Evolutionary conservation across 441 rosid species (phyloP).

Genomic region (Syzygium malaccense): DNA sequence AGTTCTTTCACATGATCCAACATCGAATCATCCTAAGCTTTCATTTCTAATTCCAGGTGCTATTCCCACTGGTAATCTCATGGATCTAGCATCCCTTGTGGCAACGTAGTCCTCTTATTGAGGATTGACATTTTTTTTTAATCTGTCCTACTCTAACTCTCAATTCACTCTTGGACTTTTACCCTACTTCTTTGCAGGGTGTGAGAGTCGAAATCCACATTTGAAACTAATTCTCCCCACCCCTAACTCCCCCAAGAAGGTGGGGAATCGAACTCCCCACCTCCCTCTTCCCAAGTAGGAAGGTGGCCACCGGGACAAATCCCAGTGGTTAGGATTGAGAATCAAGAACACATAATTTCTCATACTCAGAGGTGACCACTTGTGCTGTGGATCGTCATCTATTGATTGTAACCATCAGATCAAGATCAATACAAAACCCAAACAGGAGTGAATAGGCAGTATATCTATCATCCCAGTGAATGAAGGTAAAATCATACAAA

Average conservation of each 20-base stretch:
- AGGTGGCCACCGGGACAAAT: too few relatives aligned
- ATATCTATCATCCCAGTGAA: not conserved
- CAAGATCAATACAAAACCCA: not conserved
- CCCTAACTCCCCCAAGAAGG: too few relatives aligned
- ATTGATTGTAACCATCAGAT: not conserved
- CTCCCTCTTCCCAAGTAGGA: too few relatives aligned
- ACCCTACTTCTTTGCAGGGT: too few relatives aligned
- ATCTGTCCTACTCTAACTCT: too few relatives aligned
- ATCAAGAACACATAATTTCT: not conserved
- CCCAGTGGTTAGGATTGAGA: not conserved
- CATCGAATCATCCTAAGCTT: not conserved
- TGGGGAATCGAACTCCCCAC: too few relatives aligned
- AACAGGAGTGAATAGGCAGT: not conserved
- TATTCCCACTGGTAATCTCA: not conserved
- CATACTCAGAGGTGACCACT: not conserved
- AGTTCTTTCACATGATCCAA: not conserved
- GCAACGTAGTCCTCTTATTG: not conserved
- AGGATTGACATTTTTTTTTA: not conserved
- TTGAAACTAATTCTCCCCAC: too few relatives aligned
- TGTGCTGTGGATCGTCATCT: not conserved
- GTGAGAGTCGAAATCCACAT: too few relatives aligned
- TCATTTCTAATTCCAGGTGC: not conserved
- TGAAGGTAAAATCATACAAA: not conserved
- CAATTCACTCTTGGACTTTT: too few relatives aligned
- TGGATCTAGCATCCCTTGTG: not conserved